phyloP scores from a whole-genome alignment of 1,139 yeast species.

The Eremothecium coryli region DNA sequence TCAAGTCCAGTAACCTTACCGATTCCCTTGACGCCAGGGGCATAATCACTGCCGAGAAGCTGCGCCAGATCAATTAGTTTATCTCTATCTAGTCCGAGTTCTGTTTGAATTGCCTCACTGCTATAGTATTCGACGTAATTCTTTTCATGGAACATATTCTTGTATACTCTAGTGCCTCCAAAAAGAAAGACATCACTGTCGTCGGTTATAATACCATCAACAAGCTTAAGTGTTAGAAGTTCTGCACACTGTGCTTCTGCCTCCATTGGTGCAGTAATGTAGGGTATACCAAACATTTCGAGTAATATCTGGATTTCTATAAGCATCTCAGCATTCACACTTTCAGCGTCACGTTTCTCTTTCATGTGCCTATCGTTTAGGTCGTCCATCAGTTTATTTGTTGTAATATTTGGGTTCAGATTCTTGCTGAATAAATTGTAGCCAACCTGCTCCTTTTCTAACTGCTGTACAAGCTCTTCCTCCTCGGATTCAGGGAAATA shows the following conservation, averaged over 20 bases:
- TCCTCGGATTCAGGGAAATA: constrained; percentile 76
- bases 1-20: constrained; percentile 94
- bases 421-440: constrained; percentile 53
- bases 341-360: constrained; percentile 82
- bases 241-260: constrained; percentile 98
- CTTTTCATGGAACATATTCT: constrained; percentile 91
- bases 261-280: constrained; percentile 92
- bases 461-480: constrained; percentile 48
- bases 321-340: constrained; percentile 79
- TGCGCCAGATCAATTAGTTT: constrained; percentile 72
- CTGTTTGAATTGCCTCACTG: constrained; percentile 46
- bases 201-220: constrained; percentile 94
- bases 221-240: constrained; percentile 52
- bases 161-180: constrained; percentile 79
- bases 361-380: constrained; percentile 47
- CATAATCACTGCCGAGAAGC: constrained; percentile 85
- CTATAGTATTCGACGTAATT: constrained; percentile 85
- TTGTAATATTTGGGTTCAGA: constrained; percentile 31
- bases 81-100: constrained; percentile 54
- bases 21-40: constrained; percentile 81
- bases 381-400: constrained; percentile 28
- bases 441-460: constrained; percentile 62
- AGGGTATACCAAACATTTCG: constrained; percentile 85
- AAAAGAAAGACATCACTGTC: constrained; percentile 95
- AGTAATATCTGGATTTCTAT: constrained; percentile 82